Evolutionary conservation across 78 protist genomes (phyloP), one percentile per base, ranked within the genome.

Genomic region (Dictyostelium firmibasis): DNA sequence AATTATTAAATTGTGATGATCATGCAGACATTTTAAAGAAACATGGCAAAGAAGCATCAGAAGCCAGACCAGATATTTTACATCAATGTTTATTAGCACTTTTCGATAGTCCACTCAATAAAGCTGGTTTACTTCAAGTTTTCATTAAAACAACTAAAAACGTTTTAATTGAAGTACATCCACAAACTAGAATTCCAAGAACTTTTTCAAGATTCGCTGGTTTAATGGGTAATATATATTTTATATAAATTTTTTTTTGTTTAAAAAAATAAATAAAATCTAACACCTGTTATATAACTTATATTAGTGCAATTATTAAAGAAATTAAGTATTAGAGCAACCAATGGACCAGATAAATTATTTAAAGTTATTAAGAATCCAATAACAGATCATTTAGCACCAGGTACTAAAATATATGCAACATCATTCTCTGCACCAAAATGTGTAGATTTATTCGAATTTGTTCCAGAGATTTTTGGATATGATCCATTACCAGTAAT

Each of bases 41-140:
- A 89, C 25, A 83, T 87, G 82, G 91, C 13, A 84, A 93, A 70
- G 97, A 98, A 81, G 93, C 97, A 0, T 96, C 97, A 0, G 99
- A 97, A 53, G 89, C 38, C 83, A 93, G 99, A 7, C 99, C 99
- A 0, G 99, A 99, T 92, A 98, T 99, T 35, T 31, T 96, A 3
- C 99, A 99, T 84, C 99, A 97, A 98, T 97, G 99, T 82, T 91
- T 99, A 41, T 81, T 99, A 44, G 97, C 98, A 1, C 93, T 99
- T 29, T 96, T 99, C 18, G 99, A 99, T 86, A 89, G 97, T 70
- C 99, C 99, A 3, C 83, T 99, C 18, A 99, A 99, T 97, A 98
- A 99, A 89, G 98, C 99, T 0, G 99, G 99, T 8, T 78, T 81
- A 27, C 93, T 99, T 18, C 98, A 98, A 84, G 88, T 99, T n/a